Evolutionary conservation across 345 rosid genomes (phyloP), one percentile per base, ranked within the genome.

Genomic region (Pugionium cornutum): DNA sequence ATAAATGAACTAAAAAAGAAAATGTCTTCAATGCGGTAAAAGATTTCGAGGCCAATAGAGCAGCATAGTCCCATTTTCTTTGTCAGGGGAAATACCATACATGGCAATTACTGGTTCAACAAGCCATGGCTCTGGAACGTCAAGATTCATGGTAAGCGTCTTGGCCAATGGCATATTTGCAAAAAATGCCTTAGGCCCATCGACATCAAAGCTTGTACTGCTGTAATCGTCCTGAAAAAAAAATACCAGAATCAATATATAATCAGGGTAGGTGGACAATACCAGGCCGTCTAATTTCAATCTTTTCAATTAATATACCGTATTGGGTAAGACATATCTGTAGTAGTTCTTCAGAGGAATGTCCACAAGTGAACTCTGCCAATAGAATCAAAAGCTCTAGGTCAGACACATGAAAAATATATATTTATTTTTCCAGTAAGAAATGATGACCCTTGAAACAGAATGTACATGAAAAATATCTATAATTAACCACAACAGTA

Each of bases 101-200:
- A 95, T 82, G 69, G 99, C 97, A 80, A 91, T 60, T 51, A 95
- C 87, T 58, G 97, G 95, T 83, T 95, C 97, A 66, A 88, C 86
- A 78, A 95, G 99, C 99, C 99, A 95, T 47, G 99, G 96, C 76
- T 95, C 99, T 44, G 99, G 99, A 73, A 95, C 99, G 76, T 95
- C 99, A 62, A 95, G 92, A 81, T 95, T 95, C 99, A 95, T 88
- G 72, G 99, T 95, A 69, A 95, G 99, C 11, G 97, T 95, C 75
- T 95, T 95, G 42, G 99, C 88, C 69, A 91, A 72, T 48, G 97
- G 99, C 99, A 95, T 95, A 73, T 91, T 95, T 26, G 96, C 88
- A 33, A 95, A 95, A 83, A 84, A 90, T 25, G 99, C 99, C 78
- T 80, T 87, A 26, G 99, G 96, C 11, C 99, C 99, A 78, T 82